Evolutionary conservation across 2,329 filamentous ascomycete genomes (phyloP).

Genomic region (Neurospora sp.): DNA sequence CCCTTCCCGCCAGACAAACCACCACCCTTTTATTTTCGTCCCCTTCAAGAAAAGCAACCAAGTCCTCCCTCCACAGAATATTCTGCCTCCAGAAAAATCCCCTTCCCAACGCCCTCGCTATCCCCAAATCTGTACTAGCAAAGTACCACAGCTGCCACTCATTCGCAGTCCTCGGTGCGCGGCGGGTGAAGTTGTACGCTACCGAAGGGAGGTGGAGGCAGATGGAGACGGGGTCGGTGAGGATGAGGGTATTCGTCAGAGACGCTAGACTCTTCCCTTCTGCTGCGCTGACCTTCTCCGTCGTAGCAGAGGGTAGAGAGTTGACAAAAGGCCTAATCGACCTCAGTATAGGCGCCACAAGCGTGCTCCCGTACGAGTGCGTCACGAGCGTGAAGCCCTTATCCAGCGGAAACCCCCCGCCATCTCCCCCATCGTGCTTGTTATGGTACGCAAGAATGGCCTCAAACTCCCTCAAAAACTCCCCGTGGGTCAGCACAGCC

Average conservation of each 20-base stretch:
- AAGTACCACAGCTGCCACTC: slow-evolving; percentile 65
- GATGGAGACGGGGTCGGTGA: slow-evolving; percentile 55
- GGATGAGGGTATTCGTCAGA: slow-evolving; percentile 37
- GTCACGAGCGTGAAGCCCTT: slow-evolving; percentile 49
- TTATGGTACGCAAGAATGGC: slow-evolving; percentile 46
- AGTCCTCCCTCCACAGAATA: slow-evolving; percentile 59
- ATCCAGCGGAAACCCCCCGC: background rate
- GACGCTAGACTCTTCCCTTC: slow-evolving; percentile 33
- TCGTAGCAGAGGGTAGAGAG: slow-evolving; percentile 15
- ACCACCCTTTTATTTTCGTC: slow-evolving; percentile 32
- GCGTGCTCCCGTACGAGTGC: slow-evolving; percentile 56
- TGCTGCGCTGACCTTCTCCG: slow-evolving; percentile 28
- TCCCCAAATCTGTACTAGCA: slow-evolving; percentile 56
- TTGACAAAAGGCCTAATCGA: slow-evolving; percentile 20
- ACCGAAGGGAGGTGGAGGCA: slow-evolving; percentile 60
- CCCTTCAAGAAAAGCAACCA: slow-evolving; percentile 21
- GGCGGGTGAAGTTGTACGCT: slow-evolving; percentile 59
- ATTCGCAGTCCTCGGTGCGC: slow-evolving; percentile 46
- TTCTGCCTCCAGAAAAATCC: slow-evolving; percentile 67
- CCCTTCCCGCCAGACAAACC: slow-evolving; percentile 48
- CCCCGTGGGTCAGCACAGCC: slow-evolving; percentile 41
- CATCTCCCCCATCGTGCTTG: slow-evolving; percentile 24
- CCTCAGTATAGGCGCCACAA: slow-evolving; percentile 52
- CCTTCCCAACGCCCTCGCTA: slow-evolving; percentile 53
- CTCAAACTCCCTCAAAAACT: slow-evolving; percentile 26